Evolutionary conservation across 306 rosid genomes (phyloP).

Genomic region (Clitoria ternatea): DNA sequence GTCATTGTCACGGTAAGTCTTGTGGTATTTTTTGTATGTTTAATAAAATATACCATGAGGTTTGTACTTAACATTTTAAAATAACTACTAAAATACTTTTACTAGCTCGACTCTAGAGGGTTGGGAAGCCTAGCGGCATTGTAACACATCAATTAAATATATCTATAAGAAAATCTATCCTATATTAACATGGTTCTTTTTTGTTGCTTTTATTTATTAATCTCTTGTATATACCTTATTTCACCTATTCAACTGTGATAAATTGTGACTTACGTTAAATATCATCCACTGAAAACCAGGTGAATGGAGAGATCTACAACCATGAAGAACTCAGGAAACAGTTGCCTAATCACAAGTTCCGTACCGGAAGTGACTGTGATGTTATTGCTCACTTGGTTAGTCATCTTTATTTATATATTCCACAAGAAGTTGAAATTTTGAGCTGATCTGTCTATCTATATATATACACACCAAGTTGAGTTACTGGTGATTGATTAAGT

Average conservation of each 20-base stretch:
- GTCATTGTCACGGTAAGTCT: constrained; percentile 57
- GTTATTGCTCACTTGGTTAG: constrained; percentile 81
- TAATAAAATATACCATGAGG: no score
- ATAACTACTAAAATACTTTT: no score
- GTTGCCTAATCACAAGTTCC: constrained; percentile 59
- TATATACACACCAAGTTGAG: background rate
- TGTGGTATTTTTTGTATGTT: background rate
- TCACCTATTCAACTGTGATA: background rate
- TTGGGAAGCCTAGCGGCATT: no score
- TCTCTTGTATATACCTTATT: background rate
- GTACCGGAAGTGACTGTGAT: constrained; percentile 83
- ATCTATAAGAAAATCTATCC: no score
- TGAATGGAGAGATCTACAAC: constrained; percentile 85
- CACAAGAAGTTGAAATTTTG: background rate
- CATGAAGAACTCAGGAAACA: constrained; percentile 70
- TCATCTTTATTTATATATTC: background rate
- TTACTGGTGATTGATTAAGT: no score
- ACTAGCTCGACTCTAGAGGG: no score
- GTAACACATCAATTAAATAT: no score
- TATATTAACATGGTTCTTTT: no score
- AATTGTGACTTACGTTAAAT: background rate
- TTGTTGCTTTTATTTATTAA: background rate
- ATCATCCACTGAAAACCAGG: constrained; percentile 38
- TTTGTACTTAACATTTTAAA: no score
- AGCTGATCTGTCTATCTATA: background rate